These are phyloP conservation scores for Boletus edulis DNA, from an alignment of 768 basidiomycete species.

Conservation along the genomic window DNA sequence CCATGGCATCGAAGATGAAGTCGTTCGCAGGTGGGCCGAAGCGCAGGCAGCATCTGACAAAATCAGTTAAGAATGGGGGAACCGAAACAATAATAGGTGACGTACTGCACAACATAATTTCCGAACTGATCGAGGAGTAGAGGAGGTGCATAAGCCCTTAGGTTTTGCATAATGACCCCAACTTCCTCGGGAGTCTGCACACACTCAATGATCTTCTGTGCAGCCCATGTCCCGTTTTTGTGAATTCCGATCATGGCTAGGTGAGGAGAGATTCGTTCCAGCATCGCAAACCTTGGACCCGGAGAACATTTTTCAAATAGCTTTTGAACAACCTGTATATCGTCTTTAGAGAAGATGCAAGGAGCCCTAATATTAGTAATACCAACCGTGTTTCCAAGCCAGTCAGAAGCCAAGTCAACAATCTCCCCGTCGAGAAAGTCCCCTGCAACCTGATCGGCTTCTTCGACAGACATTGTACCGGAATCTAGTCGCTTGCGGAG, in stretches of 20 bases:
- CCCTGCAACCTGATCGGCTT: slow-evolving; percentile 85
- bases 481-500: slow-evolving; percentile 92
- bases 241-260: slow-evolving; percentile 98
- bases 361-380: neutral
- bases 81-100: slow-evolving; percentile 12
- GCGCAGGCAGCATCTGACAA: slow-evolving; percentile 75
- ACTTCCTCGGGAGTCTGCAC: slow-evolving; percentile 87
- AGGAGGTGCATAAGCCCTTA: slow-evolving; percentile 90
- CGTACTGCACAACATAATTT: slow-evolving; percentile 91
- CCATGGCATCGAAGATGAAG: slow-evolving; percentile 97
- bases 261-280: slow-evolving; percentile 91
- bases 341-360: slow-evolving; percentile 2
- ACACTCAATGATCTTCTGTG: slow-evolving; percentile 98
- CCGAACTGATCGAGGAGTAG: slow-evolving; percentile 92
- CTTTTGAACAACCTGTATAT: slow-evolving; percentile 85
- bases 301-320: slow-evolving; percentile 88
- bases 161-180: slow-evolving; percentile 76
- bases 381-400: slow-evolving; percentile 87
- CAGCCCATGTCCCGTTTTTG: slow-evolving; percentile 99
- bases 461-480: slow-evolving; percentile 77
- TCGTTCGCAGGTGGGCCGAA: slow-evolving; percentile 89
- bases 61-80: slow-evolving; percentile 5
- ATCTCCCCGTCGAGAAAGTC: slow-evolving; percentile 95
- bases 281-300: slow-evolving; percentile 78
- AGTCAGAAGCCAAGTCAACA: slow-evolving; percentile 93